Evolutionary conservation across 1,284 basidiomycete species (phyloP), one percentile per base, ranked within the genome.

Genomic region (Ganoderma resinaceum): DNA sequence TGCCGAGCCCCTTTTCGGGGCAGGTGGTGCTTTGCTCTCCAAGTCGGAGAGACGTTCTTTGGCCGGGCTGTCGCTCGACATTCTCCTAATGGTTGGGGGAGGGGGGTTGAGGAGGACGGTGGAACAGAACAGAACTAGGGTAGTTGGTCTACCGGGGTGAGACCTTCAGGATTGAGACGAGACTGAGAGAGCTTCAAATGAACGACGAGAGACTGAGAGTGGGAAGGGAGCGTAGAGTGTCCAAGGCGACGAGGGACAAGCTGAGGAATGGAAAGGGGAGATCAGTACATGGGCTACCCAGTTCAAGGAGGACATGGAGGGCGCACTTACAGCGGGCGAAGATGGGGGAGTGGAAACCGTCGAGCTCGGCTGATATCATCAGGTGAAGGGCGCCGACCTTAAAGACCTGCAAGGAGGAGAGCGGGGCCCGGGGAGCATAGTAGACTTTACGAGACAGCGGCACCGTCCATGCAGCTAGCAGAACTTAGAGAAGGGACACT

Each of bases 31-130:
- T 23, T 11, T 37, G 26, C 23, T n/a, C 18, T 60, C 12, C 23
- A 38, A 14, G 16, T 26, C 23, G 38, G 23, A 6, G 35, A 11
- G 14, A 49, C 12, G 23, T 8, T 67, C 65, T 33, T 55, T 55
- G 43, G 29, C 49, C 37, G 46, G 46, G 23, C 55, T 62, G 29
- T 66, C 61, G 52, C 53, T 58, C 26, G 66, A 49, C 46, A 49
- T 49, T 26, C 46, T 49, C 12, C 11, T 23, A 26, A 23, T 23
- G n/a, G 46, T 23, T 49, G n/a, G n/a, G 3, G 46, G 23, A 3
- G 23, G 26, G 12, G 26, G 23, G 14, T 23, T 12, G 46, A 11
- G 23, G 46, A 12, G 11, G 9, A 38, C 12, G 37, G 20, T 20
- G 46, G 11, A 12, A 5, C 9, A 14, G 23, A 26, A 23, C n/a